phyloP scores from a whole-genome alignment of 2,329 filamentous ascomycete genomes.

The Ceratocystis smalleyi region DNA sequence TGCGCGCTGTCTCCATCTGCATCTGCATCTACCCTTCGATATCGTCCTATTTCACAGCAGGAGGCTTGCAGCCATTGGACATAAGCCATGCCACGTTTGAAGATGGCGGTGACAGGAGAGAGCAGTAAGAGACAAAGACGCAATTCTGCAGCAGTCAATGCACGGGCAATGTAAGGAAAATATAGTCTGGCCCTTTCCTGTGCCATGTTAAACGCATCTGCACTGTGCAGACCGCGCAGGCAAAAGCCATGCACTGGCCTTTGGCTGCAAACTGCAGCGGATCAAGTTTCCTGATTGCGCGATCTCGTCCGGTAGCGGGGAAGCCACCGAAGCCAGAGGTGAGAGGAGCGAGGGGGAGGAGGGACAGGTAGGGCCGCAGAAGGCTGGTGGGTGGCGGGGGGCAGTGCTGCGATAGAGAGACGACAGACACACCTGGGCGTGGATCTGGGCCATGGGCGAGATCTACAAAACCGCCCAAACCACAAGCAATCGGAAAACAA shows the following conservation, averaged over 20 bases:
- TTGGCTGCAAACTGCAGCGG: neutral
- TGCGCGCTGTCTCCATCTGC: neutral
- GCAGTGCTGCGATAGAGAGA: neutral
- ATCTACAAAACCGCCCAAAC: too few relatives aligned
- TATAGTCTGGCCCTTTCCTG: too few relatives aligned
- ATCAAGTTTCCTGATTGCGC: neutral
- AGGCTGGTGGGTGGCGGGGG: neutral
- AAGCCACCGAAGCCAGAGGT: neutral
- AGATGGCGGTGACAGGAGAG: neutral
- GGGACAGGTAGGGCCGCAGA: neutral
- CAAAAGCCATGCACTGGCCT: neutral
- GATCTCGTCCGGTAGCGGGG: neutral
- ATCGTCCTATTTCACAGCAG: neutral
- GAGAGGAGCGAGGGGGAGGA: neutral
- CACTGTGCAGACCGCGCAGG: neutral
- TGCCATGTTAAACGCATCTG: neutral
- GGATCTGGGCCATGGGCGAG: neutral
- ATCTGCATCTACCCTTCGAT: neutral
- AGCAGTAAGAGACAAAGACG: neutral
- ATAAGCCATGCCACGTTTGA: neutral
- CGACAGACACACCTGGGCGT: neutral
- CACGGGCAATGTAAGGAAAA: neutral
- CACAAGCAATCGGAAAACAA: too few relatives aligned
- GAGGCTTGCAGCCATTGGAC: neutral
- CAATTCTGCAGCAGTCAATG: neutral